Percentiles rank a stretch among this genome's conserved stretches.
Conservation (phyloP, 306 rosid species). For the Inga laurina region DNA sequence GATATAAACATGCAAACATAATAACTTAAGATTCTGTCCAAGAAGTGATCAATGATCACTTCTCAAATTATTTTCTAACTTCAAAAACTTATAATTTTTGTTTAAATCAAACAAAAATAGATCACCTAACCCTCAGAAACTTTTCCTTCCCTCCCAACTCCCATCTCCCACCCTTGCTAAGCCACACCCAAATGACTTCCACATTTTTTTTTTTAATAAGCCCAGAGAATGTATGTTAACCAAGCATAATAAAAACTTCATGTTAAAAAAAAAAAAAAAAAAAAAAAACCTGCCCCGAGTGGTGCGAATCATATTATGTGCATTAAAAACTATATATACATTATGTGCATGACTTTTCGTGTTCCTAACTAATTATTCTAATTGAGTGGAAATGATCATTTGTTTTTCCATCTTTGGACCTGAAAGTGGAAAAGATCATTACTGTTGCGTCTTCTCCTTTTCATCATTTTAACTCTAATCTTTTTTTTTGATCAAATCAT, state of each 20-base stretch:
- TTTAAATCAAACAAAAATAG: not conserved
- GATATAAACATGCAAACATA: not conserved
- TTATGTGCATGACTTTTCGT: not conserved
- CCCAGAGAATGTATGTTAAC: not conserved
- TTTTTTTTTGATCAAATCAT: too few species aligned
- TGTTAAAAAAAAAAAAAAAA: too few species aligned
- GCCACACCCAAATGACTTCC: not conserved
- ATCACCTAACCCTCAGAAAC: not conserved
- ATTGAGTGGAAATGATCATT: not conserved
- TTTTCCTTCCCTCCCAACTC: not conserved
- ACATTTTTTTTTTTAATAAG: not conserved
- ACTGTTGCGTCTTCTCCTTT: conserved; percentile 12
- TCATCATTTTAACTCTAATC: conserved; percentile 18
- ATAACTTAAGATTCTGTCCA: not conserved
- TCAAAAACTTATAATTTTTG: not conserved
- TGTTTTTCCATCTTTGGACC: not conserved
- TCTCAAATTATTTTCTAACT: not conserved
- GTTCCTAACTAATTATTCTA: not conserved
- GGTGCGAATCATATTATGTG: not conserved
- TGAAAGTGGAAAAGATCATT: not conserved
- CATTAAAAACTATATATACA: not conserved
- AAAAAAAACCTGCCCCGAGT: not conserved
- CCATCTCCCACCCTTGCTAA: too few species aligned
- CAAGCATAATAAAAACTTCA: not conserved
- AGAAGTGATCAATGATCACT: not conserved